Percentiles rank a stretch among this genome's conserved stretches.
Evolutionary conservation across 148 eudicot genomes (phyloP).

Genomic region (Pouteria glomerata): DNA sequence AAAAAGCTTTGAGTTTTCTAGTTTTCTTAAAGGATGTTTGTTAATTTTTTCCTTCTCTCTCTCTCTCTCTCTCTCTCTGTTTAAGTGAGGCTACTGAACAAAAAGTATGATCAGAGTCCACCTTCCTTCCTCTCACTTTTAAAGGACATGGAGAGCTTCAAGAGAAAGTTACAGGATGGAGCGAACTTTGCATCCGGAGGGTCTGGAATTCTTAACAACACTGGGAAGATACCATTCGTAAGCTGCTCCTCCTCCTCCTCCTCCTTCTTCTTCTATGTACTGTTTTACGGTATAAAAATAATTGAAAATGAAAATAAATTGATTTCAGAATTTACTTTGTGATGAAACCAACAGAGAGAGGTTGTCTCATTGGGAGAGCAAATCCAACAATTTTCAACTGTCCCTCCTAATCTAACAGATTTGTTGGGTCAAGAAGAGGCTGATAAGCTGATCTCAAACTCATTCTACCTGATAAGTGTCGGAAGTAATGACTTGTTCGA

Average conservation of each 20-base stretch:
- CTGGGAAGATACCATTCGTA: slow-evolving; percentile 13
- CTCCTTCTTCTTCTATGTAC: too few relatives aligned
- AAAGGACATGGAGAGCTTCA: background rate
- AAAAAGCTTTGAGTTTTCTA: background rate
- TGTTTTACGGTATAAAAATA: background rate
- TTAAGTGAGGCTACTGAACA: slow-evolving; percentile 20
- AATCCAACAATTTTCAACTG: slow-evolving; percentile 25
- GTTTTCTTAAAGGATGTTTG: background rate
- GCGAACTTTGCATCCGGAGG: slow-evolving; percentile 34
- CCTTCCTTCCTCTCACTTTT: slow-evolving; percentile 21
- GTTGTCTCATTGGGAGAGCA: slow-evolving; percentile 19
- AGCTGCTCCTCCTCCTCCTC: background rate
- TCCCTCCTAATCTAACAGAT: slow-evolving; percentile 6
- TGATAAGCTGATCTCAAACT: slow-evolving; percentile 4
- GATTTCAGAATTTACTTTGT: background rate
- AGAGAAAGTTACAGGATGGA: slow-evolving; percentile 8
- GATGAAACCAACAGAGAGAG: background rate
- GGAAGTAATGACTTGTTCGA: slow-evolving; percentile 33
- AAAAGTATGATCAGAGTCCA: slow-evolving; percentile 12
- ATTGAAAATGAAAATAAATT: background rate
- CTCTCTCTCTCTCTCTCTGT: too few relatives aligned
- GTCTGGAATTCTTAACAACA: slow-evolving; percentile 18
- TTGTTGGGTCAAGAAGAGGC: background rate
- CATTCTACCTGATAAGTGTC: slow-evolving; percentile 21
- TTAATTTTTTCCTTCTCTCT: too few relatives aligned